Base-by-base conservation (phyloP, 1,139 yeast species). In the Candida frijolesensis region DNA sequence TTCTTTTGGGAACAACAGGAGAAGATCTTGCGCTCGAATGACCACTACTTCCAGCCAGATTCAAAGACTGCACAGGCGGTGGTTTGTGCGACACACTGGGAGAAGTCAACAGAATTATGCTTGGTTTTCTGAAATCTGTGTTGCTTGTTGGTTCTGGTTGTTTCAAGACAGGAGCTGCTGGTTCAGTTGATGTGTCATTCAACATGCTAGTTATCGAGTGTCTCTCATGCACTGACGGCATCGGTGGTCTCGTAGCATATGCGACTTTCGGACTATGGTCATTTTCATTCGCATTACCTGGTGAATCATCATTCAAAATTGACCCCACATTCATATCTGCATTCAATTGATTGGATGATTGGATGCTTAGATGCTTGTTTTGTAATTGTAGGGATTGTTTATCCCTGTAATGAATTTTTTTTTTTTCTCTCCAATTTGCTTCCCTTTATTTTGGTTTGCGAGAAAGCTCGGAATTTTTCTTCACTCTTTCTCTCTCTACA, bases 301-400 rank as follows among this genome's bases (percentile, higher is more conserved):
- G 76, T 30, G 73, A 63, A 53, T 76, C 80, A 53, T 74, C 70
- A 58, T 75, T 76, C 37, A 76, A 64, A 43, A 76, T 75, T 10
- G 80, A 75, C 18, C 80, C 80, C 38, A 76, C 80, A 60, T 76
- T 76, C 81, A 76, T 76, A 12, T 14, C 30, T n/a, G 29, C 8
- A 35, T 25, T 14, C 15, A 15, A n/a, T 11, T 40, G 42, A 38
- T 38, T 12, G 32, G 14, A 30, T 19, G 37, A 29, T 14, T 34
- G 37, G 6, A 2, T 32, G 35, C 14, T 7, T 27, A 27, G 30
- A 27, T 9, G 30, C 30, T 7, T 27, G 30, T 27, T 27, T 27
- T 27, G 9, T 9, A 27, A 27, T 7, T 27, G 9, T 9, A 27
- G 9, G 25, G 42, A 19, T 38, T 38, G 7, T 22, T 5, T 38